These are phyloP conservation scores for Solanum chacoense DNA, from an alignment of 305 asterid genomes.

Conservation along the genomic window DNA sequence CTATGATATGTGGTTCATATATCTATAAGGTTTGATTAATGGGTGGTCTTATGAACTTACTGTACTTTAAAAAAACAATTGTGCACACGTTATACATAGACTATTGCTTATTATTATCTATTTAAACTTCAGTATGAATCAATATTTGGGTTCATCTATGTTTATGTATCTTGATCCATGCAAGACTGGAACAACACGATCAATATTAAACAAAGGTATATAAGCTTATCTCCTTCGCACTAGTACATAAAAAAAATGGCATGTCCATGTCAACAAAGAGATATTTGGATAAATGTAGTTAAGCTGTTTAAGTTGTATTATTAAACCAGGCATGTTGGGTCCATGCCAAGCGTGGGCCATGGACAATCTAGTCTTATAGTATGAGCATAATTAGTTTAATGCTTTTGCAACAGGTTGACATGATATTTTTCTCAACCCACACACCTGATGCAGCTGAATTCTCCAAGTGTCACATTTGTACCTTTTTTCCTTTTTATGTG, in stretches of 20 bases:
- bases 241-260: not conserved
- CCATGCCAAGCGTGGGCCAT: not conserved
- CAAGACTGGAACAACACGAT: not conserved
- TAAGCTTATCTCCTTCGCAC: not conserved
- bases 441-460: not conserved
- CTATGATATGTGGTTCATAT: not conserved
- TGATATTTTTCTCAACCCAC: not conserved
- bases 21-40: not conserved
- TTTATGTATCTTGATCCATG: not conserved
- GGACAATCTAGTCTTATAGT: not conserved
- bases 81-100: not conserved
- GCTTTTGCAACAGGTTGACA: not conserved
- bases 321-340: not conserved
- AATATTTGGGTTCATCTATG: not conserved
- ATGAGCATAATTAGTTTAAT: not conserved
- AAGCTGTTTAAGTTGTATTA: not conserved
- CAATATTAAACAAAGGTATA: not conserved
- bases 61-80: not conserved
- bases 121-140: not conserved
- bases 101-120: not conserved
- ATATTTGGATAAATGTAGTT: not conserved
- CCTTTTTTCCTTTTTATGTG: not conserved
- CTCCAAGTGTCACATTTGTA: not conserved
- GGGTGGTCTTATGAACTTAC: not conserved
- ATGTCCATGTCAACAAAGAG: not conserved